Base-by-base conservation (phyloP, 768 basidiomycete species). In the Agrocybe pediades region DNA sequence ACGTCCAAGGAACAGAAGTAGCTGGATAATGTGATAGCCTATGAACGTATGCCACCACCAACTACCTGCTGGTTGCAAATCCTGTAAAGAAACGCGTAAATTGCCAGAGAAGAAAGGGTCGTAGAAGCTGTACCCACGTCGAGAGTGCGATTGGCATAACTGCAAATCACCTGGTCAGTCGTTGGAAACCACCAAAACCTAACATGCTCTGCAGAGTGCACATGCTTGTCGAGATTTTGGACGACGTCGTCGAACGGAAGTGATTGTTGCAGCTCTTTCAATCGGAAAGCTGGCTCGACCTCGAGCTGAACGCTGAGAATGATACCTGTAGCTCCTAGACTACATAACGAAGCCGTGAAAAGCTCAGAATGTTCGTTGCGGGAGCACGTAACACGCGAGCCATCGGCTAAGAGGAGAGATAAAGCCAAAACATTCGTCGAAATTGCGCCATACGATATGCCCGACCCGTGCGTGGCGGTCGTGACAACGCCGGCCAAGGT, bases 111-210 rank as follows among this genome's bases (percentile, higher is more conserved):
- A 20, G 25, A 27, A 41, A 42, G 46, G 45, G 49, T 40, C 59
- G 43, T 49, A 49, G 53, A 51, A 27, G 46, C 48, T 46, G 59
- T 54, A 49, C 63, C 47, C 69, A 95, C 95, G 78, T 92, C 88
- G 49, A 67, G 66, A 5, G 92, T 92, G 54, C 95, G 81, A 71
- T 92, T 81, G 26, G 87, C 79, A 57, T 84, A 75, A 63, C 86
- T 89, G 46, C 90, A 81, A 30, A 91, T 82, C 45, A 96, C 77
- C 27, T 71, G 71, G 53, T 87, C 86, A 13, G 84, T 79, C 45
- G 89, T 85, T 2, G 95, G 94, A 72, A 87, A 96, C 95, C 95
- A 99, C 92, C 92, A 97, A 16, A 94, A 78, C 16, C 94, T 79
- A n/a, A 92, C 90, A 67, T 97, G 93, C 69, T 99, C 84, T 2